Percentiles rank a stretch among this genome's conserved stretches.
phyloP scores from a whole-genome alignment of 495 filamentous ascomycete genomes.

The Tuber melanosporum region DNA sequence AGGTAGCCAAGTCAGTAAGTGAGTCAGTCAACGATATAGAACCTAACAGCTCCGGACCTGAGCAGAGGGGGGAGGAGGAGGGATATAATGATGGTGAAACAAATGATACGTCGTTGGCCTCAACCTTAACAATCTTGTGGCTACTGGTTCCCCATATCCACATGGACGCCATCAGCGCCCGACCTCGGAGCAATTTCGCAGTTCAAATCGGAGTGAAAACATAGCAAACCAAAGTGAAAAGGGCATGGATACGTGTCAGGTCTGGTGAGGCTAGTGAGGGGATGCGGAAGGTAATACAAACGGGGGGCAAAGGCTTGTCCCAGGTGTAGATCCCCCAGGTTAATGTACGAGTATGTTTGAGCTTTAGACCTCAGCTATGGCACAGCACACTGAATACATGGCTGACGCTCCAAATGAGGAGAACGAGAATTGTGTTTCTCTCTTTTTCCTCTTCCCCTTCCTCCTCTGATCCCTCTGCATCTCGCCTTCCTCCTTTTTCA shows the following conservation, averaged over 20 bases:
- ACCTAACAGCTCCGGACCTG: neutral
- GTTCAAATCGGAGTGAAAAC: neutral
- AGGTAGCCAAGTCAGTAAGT: neutral
- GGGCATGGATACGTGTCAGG: neutral
- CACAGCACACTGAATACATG: neutral
- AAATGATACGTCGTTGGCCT: neutral
- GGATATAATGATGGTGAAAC: neutral
- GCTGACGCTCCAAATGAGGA: neutral
- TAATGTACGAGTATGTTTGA: neutral
- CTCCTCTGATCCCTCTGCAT: neutral
- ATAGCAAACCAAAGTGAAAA: neutral
- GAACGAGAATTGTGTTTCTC: neutral
- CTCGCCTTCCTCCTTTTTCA: neutral
- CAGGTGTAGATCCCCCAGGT: neutral
- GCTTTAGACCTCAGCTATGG: neutral
- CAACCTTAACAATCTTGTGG: neutral
- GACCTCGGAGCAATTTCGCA: neutral
- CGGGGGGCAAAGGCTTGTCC: neutral
- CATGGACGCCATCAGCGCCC: neutral
- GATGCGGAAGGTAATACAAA: neutral
- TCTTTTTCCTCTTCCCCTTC: neutral
- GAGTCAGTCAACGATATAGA: neutral
- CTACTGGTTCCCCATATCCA: neutral
- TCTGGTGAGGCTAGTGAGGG: neutral
- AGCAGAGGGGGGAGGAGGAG: neutral